phyloP scores from a whole-genome alignment of 108 stramenopile species.

The Skeletonema menzelii region DNA sequence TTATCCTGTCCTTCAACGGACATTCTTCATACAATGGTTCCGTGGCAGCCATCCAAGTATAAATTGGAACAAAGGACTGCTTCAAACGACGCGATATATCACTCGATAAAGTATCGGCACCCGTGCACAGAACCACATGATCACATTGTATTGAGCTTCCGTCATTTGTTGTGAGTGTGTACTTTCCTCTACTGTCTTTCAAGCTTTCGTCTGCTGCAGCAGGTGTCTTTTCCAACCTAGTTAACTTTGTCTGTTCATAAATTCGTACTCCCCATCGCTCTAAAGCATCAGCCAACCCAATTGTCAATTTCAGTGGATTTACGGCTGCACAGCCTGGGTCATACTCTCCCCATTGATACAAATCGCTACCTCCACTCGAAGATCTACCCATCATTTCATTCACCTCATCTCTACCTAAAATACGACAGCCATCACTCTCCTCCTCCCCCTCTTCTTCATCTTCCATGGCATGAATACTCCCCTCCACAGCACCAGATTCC shows the following conservation, averaged over 20 bases:
- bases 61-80: constrained; percentile 33
- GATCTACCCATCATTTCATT: constrained; percentile 28
- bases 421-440: constrained; percentile 6
- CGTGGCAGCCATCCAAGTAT: constrained; percentile 42
- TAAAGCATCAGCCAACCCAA: constrained; percentile 31
- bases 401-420: constrained; percentile 17
- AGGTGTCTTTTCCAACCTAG: constrained; percentile 10
- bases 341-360: constrained; percentile 38
- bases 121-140: constrained; percentile 45
- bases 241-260: constrained; percentile 22
- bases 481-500: constrained; percentile 31
- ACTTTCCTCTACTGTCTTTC: constrained; percentile 9
- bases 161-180: constrained; percentile 17
- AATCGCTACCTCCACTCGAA: neutral
- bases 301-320: constrained; percentile 26
- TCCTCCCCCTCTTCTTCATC: constrained; percentile 14
- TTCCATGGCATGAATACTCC: constrained; percentile 18
- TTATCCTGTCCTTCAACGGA: constrained; percentile 14
- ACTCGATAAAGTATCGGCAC: constrained; percentile 5
- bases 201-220: neutral
- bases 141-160: constrained; percentile 25
- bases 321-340: constrained; percentile 34
- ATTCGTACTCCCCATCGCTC: constrained; percentile 36
- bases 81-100: constrained; percentile 17
- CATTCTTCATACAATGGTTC: constrained; percentile 23